Evolutionary conservation across 2,329 filamentous ascomycete species (phyloP).

Genomic region (Erysiphe neolycopersici): DNA sequence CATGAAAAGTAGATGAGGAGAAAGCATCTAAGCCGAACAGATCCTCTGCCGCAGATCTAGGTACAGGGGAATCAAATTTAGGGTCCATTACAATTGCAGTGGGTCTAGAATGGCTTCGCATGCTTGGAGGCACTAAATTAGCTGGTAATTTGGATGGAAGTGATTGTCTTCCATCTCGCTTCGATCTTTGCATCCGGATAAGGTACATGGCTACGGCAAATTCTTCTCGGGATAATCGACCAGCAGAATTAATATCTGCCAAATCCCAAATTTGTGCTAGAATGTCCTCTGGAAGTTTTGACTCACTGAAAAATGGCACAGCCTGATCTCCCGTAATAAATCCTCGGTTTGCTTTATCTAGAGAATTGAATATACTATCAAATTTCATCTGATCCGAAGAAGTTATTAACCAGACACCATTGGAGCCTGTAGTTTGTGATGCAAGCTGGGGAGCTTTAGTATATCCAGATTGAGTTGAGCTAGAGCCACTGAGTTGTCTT

Average conservation of each 20-base stretch:
- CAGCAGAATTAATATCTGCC: slow-evolving; percentile 76
- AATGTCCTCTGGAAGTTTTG: slow-evolving; percentile 62
- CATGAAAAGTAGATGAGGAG: slow-evolving; percentile 18
- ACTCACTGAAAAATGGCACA: slow-evolving; percentile 81
- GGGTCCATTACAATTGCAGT: slow-evolving; percentile 18
- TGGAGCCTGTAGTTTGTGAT: slow-evolving; percentile 14
- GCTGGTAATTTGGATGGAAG: slow-evolving; percentile 55
- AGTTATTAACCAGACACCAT: slow-evolving; percentile 56
- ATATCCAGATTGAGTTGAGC: slow-evolving; percentile 26
- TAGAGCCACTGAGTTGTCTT: slow-evolving; percentile 49
- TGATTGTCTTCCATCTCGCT: slow-evolving; percentile 29
- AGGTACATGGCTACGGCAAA: slow-evolving; percentile 97
- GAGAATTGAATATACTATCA: slow-evolving; percentile 56
- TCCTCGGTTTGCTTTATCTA: slow-evolving; percentile 59
- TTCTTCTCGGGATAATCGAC: slow-evolving; percentile 61
- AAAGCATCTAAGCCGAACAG: slow-evolving; percentile 74
- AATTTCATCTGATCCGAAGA: slow-evolving; percentile 68
- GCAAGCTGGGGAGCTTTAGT: slow-evolving; percentile 17
- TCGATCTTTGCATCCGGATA: slow-evolving; percentile 66
- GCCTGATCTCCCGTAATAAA: slow-evolving; percentile 86
- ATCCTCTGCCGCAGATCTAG: slow-evolving; percentile 74
- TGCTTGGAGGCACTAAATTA: slow-evolving; percentile 61
- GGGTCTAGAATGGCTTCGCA: slow-evolving; percentile 38
- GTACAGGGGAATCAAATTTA: slow-evolving; percentile 19
- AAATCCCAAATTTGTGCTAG: slow-evolving; percentile 94